Evolutionary conservation across 2,329 filamentous ascomycete genomes (phyloP), one percentile per base, ranked within the genome.

Genomic region (Cladophialophora chaetospira): DNA sequence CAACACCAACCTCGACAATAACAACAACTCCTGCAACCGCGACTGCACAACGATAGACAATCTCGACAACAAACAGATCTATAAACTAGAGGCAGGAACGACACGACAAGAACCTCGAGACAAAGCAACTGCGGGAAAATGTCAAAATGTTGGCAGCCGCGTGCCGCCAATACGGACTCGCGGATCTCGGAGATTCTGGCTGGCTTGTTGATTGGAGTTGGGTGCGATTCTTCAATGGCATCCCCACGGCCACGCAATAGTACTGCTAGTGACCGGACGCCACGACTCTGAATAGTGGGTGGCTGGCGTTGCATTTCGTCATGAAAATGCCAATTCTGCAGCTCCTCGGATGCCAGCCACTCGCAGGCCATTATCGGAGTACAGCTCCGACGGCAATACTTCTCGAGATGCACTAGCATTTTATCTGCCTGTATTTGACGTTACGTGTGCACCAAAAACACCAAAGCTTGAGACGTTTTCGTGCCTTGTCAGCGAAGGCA

Each of bases 1-100:
- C 44, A 33, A 47, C 52, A 33, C 52, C 35, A 23, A 42, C 35
- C 48, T 51, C 48, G 36, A n/a, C 36, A 31, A 50, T 29, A 9
- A 51, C 28, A 31, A 49, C 33, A 26, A 42, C 48, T 23, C 48
- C 48, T 21, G 43, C 51, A 26, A 38, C 19, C 42, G 23, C 29
- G 29, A 42, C 11, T 6, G 17, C 38, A 53, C 50, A 21, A 44
- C 50, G 29, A 33, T 42, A 23, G 43, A 35, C 45, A 36, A 42
- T 17, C 36, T 40, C 42, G 31, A 51, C 21, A 35, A 54, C 38
- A 28, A 51, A 31, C 46, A 44, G 36, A 36, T 38, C 47, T 43
- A 56, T 35, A 17, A 5, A 11, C 28, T 17, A 28, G 13, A 31
- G 21, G n/a, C 15, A 33, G 36, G 35, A 11, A 43, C 38, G 23